Evolutionary conservation across 1,284 basidiomycete species (phyloP), one percentile per base, ranked within the genome.

Genomic region (Marasmius oreades): DNA sequence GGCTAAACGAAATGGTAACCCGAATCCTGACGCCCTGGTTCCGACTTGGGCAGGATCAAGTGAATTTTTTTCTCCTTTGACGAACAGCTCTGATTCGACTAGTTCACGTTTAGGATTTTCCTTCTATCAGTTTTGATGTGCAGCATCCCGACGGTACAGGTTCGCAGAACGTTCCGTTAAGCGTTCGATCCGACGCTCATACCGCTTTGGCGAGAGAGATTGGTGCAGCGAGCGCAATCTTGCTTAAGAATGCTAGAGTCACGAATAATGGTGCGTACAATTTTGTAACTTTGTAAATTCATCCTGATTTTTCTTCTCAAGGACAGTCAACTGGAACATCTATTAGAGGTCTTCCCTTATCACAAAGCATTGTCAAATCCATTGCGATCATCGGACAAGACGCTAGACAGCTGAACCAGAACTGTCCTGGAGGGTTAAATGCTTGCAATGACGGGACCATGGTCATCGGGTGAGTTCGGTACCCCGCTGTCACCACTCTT

Each of bases 181-280:
- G 87, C 57, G 89, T 89, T 0, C 77, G 82, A 57, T 80, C 74
- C 0, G 76, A 81, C 48, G 73, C 70, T 24, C 79, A 84, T 63
- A 77, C 69, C 1, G 77, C 79, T 0, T 68, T 90, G 5, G 82
- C 82, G 10, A 77, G 81, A 28, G 77, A 90, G 59, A 84, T 93
- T 20, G 90, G 82, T 2, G 78, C 81, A 0, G 84, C 82, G 0
- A 88, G 86, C 0, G 84, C 85, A 1, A 88, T 93, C 5, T 70
- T 95, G 24, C 78, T 93, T 22, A 93, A 94, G 77, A 94, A 94
- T 68, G 74, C 71, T 42, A 66, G 72, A n/a, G 71, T 66, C 10
- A 68, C 68, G 5, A 66, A 66, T 16, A 62, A 66, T 16, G 68
- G 69, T 37, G 28, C 18, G 34, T 37, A 14, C 12, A 28, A n/a